Percentiles rank a stretch among this genome's conserved stretches.
These are phyloP conservation scores for Candolleomyces efflorescens DNA, from an alignment of 768 basidiomycete genomes.

Conservation along the genomic window DNA sequence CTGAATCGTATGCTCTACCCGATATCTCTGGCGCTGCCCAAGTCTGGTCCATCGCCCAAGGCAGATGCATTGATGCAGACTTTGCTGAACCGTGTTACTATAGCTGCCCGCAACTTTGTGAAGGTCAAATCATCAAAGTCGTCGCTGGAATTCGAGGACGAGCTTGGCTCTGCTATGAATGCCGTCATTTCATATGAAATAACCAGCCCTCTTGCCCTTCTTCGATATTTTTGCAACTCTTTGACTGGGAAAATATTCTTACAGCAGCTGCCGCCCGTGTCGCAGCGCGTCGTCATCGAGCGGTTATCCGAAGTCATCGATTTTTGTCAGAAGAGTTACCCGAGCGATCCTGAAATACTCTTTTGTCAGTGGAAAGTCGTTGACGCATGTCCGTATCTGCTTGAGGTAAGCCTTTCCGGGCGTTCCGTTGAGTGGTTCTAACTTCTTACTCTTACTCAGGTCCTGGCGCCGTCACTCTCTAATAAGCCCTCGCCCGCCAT, in stretches of 20 bases:
- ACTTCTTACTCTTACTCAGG: neutral
- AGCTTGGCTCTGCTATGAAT: constrained; percentile 32
- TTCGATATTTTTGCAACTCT: constrained; percentile 48
- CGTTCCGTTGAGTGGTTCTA: neutral
- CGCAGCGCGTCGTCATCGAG: constrained; percentile 42
- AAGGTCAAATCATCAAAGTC: neutral
- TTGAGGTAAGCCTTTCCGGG: constrained; percentile 37
- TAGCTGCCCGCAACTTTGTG: neutral
- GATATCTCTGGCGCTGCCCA: neutral
- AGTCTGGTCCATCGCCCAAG: neutral
- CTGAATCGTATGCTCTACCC: constrained; percentile 31
- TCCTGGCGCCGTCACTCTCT: neutral
- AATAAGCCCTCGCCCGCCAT: neutral
- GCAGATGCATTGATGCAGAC: neutral
- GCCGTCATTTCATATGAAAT: constrained; percentile 34
- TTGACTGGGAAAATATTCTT: constrained; percentile 44
- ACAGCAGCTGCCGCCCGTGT: constrained; percentile 37
- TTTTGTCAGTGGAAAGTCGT: constrained; percentile 32
- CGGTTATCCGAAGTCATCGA: constrained; percentile 40
- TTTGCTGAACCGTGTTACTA: neutral
- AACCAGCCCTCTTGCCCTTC: constrained; percentile 33
- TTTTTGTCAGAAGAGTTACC: constrained; percentile 10
- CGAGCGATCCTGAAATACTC: neutral
- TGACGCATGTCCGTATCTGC: constrained; percentile 43
- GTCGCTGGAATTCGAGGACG: constrained; percentile 22